A percentile compares a stretch with the other conserved stretches of the same genome.
These are phyloP conservation scores for Metschnikowia matae DNA, from an alignment of 805 yeast genomes.

Conservation along the genomic window DNA sequence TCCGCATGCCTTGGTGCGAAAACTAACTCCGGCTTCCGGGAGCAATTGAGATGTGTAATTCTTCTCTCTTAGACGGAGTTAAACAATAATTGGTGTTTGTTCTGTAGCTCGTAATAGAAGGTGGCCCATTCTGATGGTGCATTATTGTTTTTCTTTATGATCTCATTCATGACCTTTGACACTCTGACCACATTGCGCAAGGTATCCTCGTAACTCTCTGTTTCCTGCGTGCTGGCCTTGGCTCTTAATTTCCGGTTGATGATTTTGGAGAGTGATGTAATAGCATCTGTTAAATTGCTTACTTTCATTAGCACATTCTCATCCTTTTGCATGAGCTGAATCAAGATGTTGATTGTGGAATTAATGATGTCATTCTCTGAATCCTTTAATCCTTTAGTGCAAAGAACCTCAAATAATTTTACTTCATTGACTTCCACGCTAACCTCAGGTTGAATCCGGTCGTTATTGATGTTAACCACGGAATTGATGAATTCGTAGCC, in stretches of 20 bases:
- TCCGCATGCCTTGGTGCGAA: neutral
- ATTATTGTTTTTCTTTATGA: conserved; percentile 8
- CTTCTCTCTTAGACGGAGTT: conserved; percentile 5
- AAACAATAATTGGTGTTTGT: conserved; percentile 17
- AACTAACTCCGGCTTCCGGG: neutral
- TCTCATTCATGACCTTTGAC: conserved; percentile 21
- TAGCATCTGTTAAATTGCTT: conserved; percentile 27
- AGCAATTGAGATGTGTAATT: neutral
- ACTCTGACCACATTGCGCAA: conserved; percentile 30
- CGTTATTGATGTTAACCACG: conserved; percentile 32
- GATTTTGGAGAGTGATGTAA: conserved; percentile 32
- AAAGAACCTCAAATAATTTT: conserved; percentile 39
- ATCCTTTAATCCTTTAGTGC: conserved; percentile 53
- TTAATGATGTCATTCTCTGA: conserved; percentile 57
- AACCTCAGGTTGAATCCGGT: conserved; percentile 3
- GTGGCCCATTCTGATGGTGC: conserved; percentile 15
- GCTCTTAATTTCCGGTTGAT: conserved; percentile 49
- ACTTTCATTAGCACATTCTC: conserved; percentile 26
- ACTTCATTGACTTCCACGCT: conserved; percentile 24
- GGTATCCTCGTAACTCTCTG: conserved; percentile 52
- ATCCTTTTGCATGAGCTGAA: conserved; percentile 26
- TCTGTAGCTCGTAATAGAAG: conserved; percentile 16
- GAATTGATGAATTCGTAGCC: conserved; percentile 68
- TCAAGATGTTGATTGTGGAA: conserved; percentile 42
- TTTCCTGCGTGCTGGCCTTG: conserved; percentile 64